These are phyloP conservation scores for Akanthomyces uredinophilus DNA, from an alignment of 2,329 filamentous ascomycete genomes.

Conservation along the genomic window DNA sequence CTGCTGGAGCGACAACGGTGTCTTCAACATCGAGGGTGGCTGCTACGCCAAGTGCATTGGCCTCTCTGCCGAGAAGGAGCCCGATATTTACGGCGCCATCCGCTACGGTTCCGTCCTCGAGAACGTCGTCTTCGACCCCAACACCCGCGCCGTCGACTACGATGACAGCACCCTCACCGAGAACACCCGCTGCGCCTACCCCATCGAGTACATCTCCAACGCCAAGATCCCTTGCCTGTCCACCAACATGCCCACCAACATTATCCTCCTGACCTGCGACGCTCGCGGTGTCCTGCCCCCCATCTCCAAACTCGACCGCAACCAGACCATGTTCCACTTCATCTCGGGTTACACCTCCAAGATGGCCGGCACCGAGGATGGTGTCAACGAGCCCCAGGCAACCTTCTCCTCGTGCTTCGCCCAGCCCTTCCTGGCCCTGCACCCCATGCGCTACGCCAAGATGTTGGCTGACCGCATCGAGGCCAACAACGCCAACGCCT, in stretches of 20 bases:
- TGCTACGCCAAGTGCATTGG: slow-evolving; percentile 99
- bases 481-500: slow-evolving; percentile 90
- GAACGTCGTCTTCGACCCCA: slow-evolving; percentile 96
- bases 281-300: slow-evolving; percentile 94
- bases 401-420: slow-evolving; percentile 99
- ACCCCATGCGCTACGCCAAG: slow-evolving; percentile 98
- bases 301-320: slow-evolving; percentile 90
- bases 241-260: slow-evolving; percentile 86
- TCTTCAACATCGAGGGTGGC: slow-evolving; percentile 99
- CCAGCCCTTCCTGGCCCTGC: slow-evolving; percentile 95
- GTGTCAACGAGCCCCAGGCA: slow-evolving; percentile 92
- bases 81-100: slow-evolving; percentile 95
- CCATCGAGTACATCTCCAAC: slow-evolving; percentile 98
- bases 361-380: slow-evolving; percentile 98
- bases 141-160: slow-evolving; percentile 88
- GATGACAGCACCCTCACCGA: slow-evolving; percentile 92
- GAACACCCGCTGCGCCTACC: slow-evolving; percentile 97
- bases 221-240: slow-evolving; percentile 97
- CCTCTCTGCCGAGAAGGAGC: slow-evolving; percentile 96
- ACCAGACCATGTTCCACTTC: slow-evolving; percentile 99
- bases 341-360: slow-evolving; percentile 99
- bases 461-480: slow-evolving; percentile 99
- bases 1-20: slow-evolving; percentile 94
- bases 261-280: slow-evolving; percentile 96
- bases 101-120: slow-evolving; percentile 95